Evolutionary conservation across 139 green algal genomes (phyloP), one percentile per base, ranked within the genome.

Genomic region (Tetradesmus lagerheimii): DNA sequence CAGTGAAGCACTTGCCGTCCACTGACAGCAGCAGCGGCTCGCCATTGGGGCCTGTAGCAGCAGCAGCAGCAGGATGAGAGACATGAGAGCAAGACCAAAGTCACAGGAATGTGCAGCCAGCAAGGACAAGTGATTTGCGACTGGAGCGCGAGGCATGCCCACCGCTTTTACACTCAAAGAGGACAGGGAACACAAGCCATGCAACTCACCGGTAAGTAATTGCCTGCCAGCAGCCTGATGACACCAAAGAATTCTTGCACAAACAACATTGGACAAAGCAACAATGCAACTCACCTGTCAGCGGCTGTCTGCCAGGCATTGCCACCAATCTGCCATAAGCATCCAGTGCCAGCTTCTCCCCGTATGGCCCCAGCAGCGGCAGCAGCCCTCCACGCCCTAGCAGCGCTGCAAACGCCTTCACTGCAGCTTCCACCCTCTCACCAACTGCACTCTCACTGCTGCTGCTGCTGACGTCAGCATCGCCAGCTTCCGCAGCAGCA

Each of bases 361-460:
- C 77, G 9, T 83, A 2, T 34, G 34, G 77, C 3, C 37, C 77
- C 34, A 83, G 77, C 77, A 83, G 77, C 34, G 77, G 77, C 37
- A 83, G 35, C 35, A 83, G 41, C 39, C 77, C 77, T 12, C 77
- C 77, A 62, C 35, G 27, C 77, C 77, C 77, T 57, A 83, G 35
- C 77, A 83, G 41, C 16, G 77, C 77, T 35, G 77, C 77, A 45
- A 57, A 53, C 3, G 77, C 77, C 77, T 83, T 83, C 77, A 83
- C 77, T 35, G 77, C 77, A 50, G 41, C 39, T 38, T 83, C 77
- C 34, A 83, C 77, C 29, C 77, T 34, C 39, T 39, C 76, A 53
- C 35, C 76, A 83, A 83, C 8, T 29, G 34, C 76, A n/a, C 41
- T 29, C 39, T 83, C 76, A 31, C 76, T 83, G 76, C 76, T 83